Conservation (phyloP, 2,329 filamentous ascomycete genomes). For the Alternaria gaisen region DNA sequence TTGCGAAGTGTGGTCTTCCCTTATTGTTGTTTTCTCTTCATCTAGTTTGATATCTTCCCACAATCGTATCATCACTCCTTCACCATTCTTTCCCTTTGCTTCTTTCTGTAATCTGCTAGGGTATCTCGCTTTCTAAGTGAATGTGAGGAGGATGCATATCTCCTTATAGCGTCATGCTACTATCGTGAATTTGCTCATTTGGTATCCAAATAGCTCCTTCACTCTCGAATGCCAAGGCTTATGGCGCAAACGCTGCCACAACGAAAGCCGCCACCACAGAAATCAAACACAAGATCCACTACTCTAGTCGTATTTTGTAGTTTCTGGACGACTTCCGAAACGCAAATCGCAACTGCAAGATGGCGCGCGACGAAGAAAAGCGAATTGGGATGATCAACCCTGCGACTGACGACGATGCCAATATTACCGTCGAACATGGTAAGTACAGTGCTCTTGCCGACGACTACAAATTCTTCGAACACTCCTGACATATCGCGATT, state of each 20-base stretch:
- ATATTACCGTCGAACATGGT: neutral
- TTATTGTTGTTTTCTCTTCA: neutral
- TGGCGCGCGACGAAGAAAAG: neutral
- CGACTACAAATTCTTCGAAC: no score
- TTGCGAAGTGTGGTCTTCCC: fast-evolving
- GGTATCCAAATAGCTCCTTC: neutral
- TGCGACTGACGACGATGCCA: no score
- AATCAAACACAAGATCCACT: neutral
- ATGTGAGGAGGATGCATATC: neutral
- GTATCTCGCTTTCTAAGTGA: neutral
- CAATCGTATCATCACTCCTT: no score
- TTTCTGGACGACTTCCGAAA: neutral
- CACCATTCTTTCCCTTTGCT: no score
- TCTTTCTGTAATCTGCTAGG: neutral
- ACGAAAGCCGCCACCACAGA: neutral
- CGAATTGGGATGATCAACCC: neutral
- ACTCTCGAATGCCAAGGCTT: neutral
- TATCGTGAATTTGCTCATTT: neutral
- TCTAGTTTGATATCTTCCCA: fast-evolving
- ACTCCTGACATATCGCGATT: neutral
- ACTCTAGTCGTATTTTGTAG: no score
- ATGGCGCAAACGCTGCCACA: neutral
- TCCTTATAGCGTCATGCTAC: neutral
- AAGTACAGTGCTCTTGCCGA: no score
- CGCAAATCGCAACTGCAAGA: neutral